Conservation (phyloP, 2,329 filamentous ascomycete species). For the Colletotrichum salicis region DNA sequence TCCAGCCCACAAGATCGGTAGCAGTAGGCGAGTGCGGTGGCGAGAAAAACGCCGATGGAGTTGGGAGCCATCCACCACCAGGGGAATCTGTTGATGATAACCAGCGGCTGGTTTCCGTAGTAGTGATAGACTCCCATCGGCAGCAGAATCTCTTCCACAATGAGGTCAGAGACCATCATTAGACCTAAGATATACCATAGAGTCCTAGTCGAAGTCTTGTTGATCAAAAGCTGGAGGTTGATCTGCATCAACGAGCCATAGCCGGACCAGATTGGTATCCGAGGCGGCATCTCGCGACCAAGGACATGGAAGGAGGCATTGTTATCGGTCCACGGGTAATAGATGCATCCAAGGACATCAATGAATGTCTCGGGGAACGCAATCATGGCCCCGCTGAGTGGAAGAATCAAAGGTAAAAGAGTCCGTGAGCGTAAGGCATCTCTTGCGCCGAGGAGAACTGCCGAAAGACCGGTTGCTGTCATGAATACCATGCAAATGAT, state of each 20-base stretch:
- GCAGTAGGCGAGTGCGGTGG: not conserved
- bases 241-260: constrained; percentile 1
- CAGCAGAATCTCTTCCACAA: not conserved
- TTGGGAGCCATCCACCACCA: constrained; percentile 2
- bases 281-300: not conserved
- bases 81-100: not conserved
- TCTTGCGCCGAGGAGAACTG: not conserved
- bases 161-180: not conserved
- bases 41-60: not conserved
- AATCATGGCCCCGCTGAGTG: not conserved
- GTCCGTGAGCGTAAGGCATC: not conserved
- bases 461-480: not conserved
- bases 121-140: not conserved
- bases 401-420: not conserved
- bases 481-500: not conserved
- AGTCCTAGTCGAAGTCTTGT: not conserved
- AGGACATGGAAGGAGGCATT: not conserved
- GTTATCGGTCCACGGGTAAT: not conserved
- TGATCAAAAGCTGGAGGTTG: not conserved
- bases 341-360: not conserved
- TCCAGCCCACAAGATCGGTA: not conserved
- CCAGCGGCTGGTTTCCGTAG: not conserved
- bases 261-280: not conserved
- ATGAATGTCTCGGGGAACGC: not conserved
- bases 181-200: not conserved